A percentile compares a stretch with the other conserved stretches of the same genome.
These are phyloP conservation scores for Phytophthora sojae DNA, from an alignment of 352 stramenopile genomes.

Conservation along the genomic window DNA sequence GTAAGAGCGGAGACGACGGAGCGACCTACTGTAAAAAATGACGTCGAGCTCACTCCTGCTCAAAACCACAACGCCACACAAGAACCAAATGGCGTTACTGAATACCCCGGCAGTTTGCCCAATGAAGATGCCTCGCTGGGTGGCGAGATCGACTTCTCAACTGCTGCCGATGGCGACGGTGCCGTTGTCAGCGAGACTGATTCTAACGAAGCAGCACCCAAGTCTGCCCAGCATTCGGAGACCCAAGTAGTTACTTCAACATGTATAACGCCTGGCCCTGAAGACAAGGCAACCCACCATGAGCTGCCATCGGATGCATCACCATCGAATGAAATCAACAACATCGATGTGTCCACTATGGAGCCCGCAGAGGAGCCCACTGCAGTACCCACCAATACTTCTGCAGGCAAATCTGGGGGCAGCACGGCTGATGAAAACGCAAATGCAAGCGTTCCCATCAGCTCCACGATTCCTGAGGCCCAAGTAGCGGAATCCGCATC, in stretches of 20 bases:
- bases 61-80: too few species aligned
- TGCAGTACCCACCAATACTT: not conserved
- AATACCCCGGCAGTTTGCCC: not conserved
- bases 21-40: not conserved
- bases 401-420: not conserved
- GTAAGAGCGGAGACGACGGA: constrained; percentile 19
- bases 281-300: not conserved
- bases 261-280: not conserved
- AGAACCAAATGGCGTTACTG: not conserved
- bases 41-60: not conserved
- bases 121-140: constrained; percentile 1
- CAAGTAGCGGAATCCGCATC: not conserved
- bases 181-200: constrained; percentile 8
- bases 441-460: not conserved
- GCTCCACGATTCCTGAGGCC: not conserved
- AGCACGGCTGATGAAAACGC: not conserved
- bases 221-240: not conserved
- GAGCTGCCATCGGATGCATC: not conserved
- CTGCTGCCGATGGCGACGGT: constrained; percentile 9
- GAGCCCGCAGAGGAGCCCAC: not conserved
- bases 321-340: not conserved
- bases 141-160: constrained; percentile 22
- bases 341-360: not conserved
- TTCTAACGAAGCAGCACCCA: not conserved
- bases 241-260: not conserved